These are phyloP conservation scores for Mycena latifolia DNA, from an alignment of 768 basidiomycete genomes.

Conservation along the genomic window DNA sequence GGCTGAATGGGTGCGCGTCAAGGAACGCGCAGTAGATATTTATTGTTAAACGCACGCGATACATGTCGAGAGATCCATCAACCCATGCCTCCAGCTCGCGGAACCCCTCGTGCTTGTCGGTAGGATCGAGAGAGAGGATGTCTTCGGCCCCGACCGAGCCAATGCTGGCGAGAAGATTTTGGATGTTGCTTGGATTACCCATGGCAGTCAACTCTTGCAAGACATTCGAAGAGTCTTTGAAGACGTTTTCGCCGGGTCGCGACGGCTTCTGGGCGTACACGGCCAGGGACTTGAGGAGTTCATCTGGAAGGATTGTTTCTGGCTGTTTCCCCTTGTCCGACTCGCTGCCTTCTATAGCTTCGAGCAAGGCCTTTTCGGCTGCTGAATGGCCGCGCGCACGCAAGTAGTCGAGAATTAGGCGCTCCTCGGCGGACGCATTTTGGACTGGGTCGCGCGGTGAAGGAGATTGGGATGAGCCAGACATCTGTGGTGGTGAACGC, in stretches of 20 bases:
- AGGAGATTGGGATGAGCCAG: slow-evolving; percentile 64
- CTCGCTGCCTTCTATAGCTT: slow-evolving; percentile 53
- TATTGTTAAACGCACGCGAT: slow-evolving; percentile 66
- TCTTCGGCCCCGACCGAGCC: slow-evolving; percentile 87
- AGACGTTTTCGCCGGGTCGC: slow-evolving; percentile 74
- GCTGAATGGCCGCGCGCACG: slow-evolving; percentile 59
- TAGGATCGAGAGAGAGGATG: slow-evolving; percentile 83
- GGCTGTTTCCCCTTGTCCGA: slow-evolving; percentile 57
- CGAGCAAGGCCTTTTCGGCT: slow-evolving; percentile 63
- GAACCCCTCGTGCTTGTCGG: slow-evolving; percentile 89
- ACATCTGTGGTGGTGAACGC: slow-evolving; percentile 51
- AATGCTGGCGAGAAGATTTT: slow-evolving; percentile 81
- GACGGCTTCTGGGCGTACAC: slow-evolving; percentile 79
- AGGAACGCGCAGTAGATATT: slow-evolving; percentile 5
- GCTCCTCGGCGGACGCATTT: slow-evolving; percentile 54
- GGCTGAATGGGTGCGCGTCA: slow-evolving; percentile 64
- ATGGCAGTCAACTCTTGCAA: slow-evolving; percentile 76
- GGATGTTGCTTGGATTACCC: slow-evolving; percentile 79
- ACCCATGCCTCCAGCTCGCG: slow-evolving; percentile 91
- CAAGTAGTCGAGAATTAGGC: slow-evolving; percentile 62
- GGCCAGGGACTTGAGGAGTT: slow-evolving; percentile 69
- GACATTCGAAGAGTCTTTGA: slow-evolving; percentile 76
- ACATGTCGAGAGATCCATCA: slow-evolving; percentile 92
- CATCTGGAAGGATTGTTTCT: slow-evolving; percentile 59
- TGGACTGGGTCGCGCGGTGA: slow-evolving; percentile 46